These are phyloP conservation scores for Lodderomyces theae DNA, from an alignment of 1,139 yeast genomes.

Conservation along the genomic window DNA sequence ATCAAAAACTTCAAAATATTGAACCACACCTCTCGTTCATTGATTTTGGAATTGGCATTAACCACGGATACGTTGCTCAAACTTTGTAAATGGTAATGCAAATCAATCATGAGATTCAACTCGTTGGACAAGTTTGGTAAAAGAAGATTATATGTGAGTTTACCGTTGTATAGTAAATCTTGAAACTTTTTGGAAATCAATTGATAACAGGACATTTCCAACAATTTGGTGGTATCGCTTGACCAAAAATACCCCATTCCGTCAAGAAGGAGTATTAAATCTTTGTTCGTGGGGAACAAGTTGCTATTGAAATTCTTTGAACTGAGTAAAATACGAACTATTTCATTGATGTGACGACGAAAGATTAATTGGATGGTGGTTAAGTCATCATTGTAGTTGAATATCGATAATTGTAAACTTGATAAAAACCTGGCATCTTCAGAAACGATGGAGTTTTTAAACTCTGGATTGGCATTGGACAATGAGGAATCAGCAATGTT, in stretches of 20 bases:
- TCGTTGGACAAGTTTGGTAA: conserved; percentile 43
- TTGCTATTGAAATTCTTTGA: conserved; percentile 35
- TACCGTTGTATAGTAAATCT: conserved; percentile 32
- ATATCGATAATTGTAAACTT: conserved; percentile 42
- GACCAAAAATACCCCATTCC: conserved; percentile 48
- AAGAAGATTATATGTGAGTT: conserved; percentile 32
- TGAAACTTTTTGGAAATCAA: conserved; percentile 39
- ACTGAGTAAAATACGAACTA: conserved; percentile 39
- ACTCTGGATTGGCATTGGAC: conserved; percentile 6
- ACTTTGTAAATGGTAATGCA: conserved; percentile 44
- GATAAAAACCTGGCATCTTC: conserved; percentile 50
- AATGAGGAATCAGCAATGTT: conserved; percentile 13
- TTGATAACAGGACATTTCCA: conserved; percentile 46
- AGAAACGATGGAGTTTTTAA: conserved; percentile 37
- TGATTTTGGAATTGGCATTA: conserved; percentile 18
- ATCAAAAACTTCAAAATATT: conserved; percentile 43
- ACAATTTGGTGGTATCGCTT: conserved; percentile 39
- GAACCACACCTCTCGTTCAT: conserved; percentile 45
- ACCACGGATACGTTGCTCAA: conserved; percentile 21
- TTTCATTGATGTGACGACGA: conserved; percentile 48
- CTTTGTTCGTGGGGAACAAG: conserved; percentile 16
- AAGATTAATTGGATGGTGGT: conserved; percentile 47
- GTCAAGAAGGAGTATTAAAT: conserved; percentile 34
- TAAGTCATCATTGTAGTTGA: conserved; percentile 48
- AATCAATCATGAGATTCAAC: conserved; percentile 43